Percentiles rank a stretch among this genome's conserved stretches.
Conservation (phyloP, 2,329 filamentous ascomycete genomes). For the Clonostachys rhizophaga region DNA sequence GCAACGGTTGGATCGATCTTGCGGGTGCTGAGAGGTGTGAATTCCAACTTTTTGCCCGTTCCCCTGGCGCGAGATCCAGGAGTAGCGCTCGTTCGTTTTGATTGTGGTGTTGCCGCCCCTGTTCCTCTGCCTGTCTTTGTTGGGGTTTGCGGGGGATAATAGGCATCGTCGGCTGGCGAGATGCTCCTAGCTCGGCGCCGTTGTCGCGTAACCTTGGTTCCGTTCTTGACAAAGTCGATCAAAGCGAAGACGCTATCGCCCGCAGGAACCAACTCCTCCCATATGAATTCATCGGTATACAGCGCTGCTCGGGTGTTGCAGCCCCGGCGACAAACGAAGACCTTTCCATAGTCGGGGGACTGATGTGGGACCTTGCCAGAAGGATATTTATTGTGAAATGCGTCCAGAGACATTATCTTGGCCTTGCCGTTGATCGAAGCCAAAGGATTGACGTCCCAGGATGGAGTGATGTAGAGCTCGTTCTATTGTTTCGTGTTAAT, state of each 20-base stretch:
- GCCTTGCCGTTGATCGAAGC: conserved; percentile 89
- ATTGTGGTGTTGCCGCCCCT: conserved; percentile 19
- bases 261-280: conserved; percentile 80
- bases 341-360: conserved; percentile 73
- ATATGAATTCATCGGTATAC: conserved; percentile 88
- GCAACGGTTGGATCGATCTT: conserved; percentile 71
- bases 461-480: conserved; percentile 86
- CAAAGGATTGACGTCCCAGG: conserved; percentile 83
- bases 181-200: conserved; percentile 21
- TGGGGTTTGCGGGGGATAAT: conserved; percentile 27
- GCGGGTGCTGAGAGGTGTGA: conserved; percentile 90
- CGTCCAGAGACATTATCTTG: conserved; percentile 66
- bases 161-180: conserved; percentile 21
- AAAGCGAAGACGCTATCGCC: conserved; percentile 59
- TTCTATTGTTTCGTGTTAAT: conserved; percentile 44
- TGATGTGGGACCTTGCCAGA: conserved; percentile 69
- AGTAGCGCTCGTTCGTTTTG: conserved; percentile 17
- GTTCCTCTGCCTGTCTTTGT: conserved; percentile 22
- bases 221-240: conserved; percentile 61
- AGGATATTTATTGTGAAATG: conserved; percentile 67
- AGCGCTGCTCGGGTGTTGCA: conserved; percentile 85
- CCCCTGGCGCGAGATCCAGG: conserved; percentile 26
- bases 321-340: conserved; percentile 84
- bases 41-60: conserved; percentile 71
- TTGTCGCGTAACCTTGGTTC: conserved; percentile 62